Evolutionary conservation across 2,329 filamentous ascomycete species (phyloP).

Genomic region (Cladosporium velox): DNA sequence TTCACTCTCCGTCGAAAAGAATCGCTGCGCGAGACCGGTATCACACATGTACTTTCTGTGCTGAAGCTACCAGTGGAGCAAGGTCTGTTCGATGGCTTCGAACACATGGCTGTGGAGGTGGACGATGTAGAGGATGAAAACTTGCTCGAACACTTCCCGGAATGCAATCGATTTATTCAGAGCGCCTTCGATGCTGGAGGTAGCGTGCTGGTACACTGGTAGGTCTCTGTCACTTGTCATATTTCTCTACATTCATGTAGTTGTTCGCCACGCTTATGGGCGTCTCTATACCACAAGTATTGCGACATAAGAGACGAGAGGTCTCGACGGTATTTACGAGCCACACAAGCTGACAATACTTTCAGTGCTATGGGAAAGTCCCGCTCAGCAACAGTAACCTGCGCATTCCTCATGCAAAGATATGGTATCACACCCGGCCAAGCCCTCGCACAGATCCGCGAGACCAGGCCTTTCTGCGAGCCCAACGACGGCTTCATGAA

Average conservation of each 20-base stretch:
- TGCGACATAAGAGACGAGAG: neutral
- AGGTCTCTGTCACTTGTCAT: neutral
- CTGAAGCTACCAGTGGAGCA: conserved; percentile 62
- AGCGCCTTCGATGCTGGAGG: conserved; percentile 65
- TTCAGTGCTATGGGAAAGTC: conserved; percentile 94
- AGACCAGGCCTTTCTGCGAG: conserved; percentile 74
- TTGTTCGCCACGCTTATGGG: neutral
- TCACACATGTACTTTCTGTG: conserved; percentile 91
- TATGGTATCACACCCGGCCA: conserved; percentile 56
- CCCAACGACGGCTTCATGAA: conserved; percentile 91
- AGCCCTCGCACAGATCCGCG: conserved; percentile 69
- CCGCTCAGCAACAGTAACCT: conserved; percentile 78
- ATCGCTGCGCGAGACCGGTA: conserved; percentile 68
- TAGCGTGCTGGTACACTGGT: conserved; percentile 66
- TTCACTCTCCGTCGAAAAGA: conserved; percentile 74
- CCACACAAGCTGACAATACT: neutral
- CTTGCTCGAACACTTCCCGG: conserved; percentile 76
- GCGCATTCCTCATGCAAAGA: conserved; percentile 77
- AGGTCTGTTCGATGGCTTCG: conserved; percentile 59
- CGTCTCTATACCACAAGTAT: neutral
- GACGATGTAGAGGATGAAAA: conserved; percentile 92
- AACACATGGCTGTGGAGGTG: conserved; percentile 78
- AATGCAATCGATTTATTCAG: conserved; percentile 72
- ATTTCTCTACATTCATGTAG: too few species aligned
- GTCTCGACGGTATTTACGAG: neutral